Base-by-base conservation (phyloP, 2,329 filamentous ascomycete species). In the Cucurbitaria berberidis region DNA sequence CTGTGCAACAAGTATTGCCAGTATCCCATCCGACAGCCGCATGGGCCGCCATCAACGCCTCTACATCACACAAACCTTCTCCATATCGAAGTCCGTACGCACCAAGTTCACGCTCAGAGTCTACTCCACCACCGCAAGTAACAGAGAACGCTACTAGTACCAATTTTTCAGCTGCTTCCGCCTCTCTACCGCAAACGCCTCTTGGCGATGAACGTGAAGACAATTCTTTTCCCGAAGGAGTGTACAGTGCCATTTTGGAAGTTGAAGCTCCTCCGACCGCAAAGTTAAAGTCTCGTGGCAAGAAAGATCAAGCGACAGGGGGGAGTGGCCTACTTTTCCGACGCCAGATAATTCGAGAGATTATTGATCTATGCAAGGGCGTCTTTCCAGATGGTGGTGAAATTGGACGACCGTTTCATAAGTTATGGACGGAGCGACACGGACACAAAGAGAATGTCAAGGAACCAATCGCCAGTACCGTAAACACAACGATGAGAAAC, bases 321-420 rank as follows among this genome's bases (percentile, higher is more conserved):
- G 59, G 62, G 5, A 67, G 63, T 27, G 57, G 51, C 15, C 50
- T 56, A 21, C 53, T 54, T 18, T 63, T 66, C 16, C 61, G 64
- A 22, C 62, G 62, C 22, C 78, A 78, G 16, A 81, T 86, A 26
- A 73, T 87, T 3, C 69, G 84, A 64, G 78, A 84, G 22, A 80
- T 87, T 34, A 63, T 87, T 11, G 74, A 82, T 39, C 76, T 78
- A 43, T 81, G 81, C 48, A 77, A 78, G 40, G 85, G 85, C 7
- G 80, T 82, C 2, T 86, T 82, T 47, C 83, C 84, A 2, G 77
- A 81, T 32, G 79, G 82, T 21, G 75, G 75, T 39, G 83, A 85
- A 58, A 76, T 86, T n/a, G 80, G 77, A 68, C 77, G 80, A 57
- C 80, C 84, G 8, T 86, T 85, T 57, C 72, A 77, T 13, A 78